Evolutionary conservation across 352 stramenopile species (phyloP).

Genomic region (Phytophthora constricta): DNA sequence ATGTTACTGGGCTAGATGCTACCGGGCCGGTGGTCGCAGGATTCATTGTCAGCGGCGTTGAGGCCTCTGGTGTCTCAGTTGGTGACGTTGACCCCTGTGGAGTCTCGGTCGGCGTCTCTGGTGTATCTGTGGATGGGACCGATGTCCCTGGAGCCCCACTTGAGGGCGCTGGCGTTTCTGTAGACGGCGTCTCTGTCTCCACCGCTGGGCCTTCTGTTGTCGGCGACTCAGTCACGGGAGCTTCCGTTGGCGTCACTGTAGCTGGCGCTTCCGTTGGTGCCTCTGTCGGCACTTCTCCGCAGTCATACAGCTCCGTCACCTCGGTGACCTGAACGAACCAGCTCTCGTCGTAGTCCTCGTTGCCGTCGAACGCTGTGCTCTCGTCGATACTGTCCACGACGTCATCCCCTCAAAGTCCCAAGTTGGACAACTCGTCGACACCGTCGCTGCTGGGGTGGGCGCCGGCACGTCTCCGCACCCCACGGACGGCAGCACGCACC

Average conservation of each 20-base stretch:
- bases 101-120: conserved; percentile 1
- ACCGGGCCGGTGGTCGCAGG: conserved; percentile 1
- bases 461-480: conserved; percentile 22
- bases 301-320: conserved; percentile 36
- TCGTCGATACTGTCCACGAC: conserved; percentile 28
- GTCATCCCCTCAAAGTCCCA: conserved; percentile 25
- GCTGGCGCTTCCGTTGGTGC: conserved; percentile 4
- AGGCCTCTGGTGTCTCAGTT: conserved; percentile 2
- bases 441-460: conserved; percentile 14
- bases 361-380: conserved; percentile 28
- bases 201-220: neutral
- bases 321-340: conserved; percentile 33
- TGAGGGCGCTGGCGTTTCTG: neutral
- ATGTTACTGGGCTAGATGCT: neutral
- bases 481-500: conserved; percentile 45
- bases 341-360: conserved; percentile 33
- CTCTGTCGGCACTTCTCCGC: conserved; percentile 17
- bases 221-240: conserved; percentile 4
- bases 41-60: conserved; percentile 4
- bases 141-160: conserved; percentile 9
- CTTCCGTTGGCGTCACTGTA: neutral
- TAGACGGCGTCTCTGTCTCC: conserved; percentile 9
- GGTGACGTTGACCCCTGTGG: neutral
- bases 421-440: conserved; percentile 13
- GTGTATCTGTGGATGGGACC: conserved; percentile 8